Percentiles rank a stretch among this genome's conserved stretches.
These are phyloP conservation scores for Bonia amplexicaulis DNA, from an alignment of 176 grass and related monocot genomes.

Conservation along the genomic window DNA sequence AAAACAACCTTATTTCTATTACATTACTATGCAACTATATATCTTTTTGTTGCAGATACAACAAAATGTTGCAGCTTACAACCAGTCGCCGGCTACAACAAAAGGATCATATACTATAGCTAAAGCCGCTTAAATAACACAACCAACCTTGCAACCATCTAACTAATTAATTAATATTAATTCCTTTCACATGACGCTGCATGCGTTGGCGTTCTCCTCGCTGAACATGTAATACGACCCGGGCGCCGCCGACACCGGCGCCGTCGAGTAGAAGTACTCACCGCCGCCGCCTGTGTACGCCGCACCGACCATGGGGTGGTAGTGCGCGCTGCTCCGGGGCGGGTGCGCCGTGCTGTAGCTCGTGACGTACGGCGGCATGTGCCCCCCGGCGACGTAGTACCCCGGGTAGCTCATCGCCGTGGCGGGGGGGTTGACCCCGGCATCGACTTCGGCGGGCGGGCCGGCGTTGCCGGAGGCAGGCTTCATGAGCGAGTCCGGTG, in stretches of 20 bases:
- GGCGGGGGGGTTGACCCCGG: background rate
- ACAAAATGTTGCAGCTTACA: background rate
- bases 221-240: constrained; percentile 92
- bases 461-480: background rate
- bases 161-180: background rate
- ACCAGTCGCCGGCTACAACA: background rate
- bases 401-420: constrained; percentile 29
- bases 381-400: constrained; percentile 20
- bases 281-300: constrained; percentile 30
- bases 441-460: background rate
- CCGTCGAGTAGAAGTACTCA: constrained; percentile 62
- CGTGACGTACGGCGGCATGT: constrained; percentile 62
- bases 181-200: constrained; percentile 67
- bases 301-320: constrained; percentile 39
- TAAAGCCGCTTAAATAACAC: background rate
- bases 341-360: constrained; percentile 72
- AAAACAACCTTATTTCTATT: no score
- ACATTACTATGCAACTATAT: no score
- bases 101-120: background rate
- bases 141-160: background rate
- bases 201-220: constrained; percentile 97
- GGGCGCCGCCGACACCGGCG: constrained; percentile 45
- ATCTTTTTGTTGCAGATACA: no score
- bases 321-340: constrained; percentile 57
- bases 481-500: constrained; percentile 20